Percentiles rank a stretch among this genome's conserved stretches.
Conservation (phyloP, 306 rosid genomes). For the Acmispon strigosus region DNA sequence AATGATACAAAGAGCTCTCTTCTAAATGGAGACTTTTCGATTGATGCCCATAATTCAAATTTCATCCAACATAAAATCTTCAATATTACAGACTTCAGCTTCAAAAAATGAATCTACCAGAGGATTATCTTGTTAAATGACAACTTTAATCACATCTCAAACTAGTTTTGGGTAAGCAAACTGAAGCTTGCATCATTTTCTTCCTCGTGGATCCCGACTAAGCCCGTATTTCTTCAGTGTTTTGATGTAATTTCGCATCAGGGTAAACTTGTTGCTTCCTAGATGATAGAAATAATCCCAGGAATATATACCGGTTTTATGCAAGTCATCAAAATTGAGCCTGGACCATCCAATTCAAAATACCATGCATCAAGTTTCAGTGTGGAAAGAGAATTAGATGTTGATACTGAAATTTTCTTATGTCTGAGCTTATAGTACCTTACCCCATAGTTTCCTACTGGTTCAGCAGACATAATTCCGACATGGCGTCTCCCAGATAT, state of each 20-base stretch:
- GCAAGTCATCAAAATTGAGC: constrained; percentile 82
- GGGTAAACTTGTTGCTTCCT: constrained; percentile 69
- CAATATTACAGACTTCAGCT: not conserved
- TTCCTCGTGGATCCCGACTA: constrained; percentile 62
- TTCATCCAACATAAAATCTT: constrained; percentile 13
- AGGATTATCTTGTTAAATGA: not conserved
- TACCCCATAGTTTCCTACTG: constrained; percentile 90
- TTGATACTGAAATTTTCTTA: not conserved
- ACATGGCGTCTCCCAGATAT: constrained; percentile 72
- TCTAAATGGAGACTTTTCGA: not conserved
- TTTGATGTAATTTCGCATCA: constrained; percentile 61
- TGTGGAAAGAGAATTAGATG: not conserved
- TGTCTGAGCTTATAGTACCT: constrained; percentile 42
- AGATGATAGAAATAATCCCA: constrained; percentile 75
- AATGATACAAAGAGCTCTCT: not conserved
- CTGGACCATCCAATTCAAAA: constrained; percentile 35
- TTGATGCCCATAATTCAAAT: not conserved
- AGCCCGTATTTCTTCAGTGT: constrained; percentile 68
- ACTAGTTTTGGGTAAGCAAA: not conserved
- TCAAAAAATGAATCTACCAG: constrained; percentile 20
- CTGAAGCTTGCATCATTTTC: constrained; percentile 43
- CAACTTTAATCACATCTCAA: constrained; percentile 16
- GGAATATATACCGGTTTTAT: constrained; percentile 77
- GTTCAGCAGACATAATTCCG: constrained; percentile 83
- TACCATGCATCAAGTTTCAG: not conserved